Evolutionary conservation across 176 grass and related monocot species (phyloP).

Genomic region (Elymus sibiricus): DNA sequence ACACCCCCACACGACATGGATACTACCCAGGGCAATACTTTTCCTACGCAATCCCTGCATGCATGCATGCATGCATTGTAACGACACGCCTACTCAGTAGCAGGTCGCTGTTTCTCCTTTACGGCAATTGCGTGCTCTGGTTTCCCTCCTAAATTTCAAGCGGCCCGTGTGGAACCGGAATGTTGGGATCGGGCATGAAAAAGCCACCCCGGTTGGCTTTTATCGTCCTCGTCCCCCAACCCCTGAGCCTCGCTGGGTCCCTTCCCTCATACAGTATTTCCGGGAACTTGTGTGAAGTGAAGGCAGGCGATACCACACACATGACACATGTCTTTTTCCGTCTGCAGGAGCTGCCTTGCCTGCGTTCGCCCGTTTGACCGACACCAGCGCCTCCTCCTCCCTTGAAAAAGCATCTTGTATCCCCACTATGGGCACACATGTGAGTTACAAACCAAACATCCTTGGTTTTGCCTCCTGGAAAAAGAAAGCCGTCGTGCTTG

Average conservation of each 20-base stretch:
- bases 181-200: slow-evolving; percentile 27
- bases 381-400: not conserved
- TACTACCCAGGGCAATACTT: not conserved
- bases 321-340: slow-evolving; percentile 29
- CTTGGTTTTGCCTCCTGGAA: not conserved
- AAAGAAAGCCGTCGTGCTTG: not conserved
- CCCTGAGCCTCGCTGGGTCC: slow-evolving; percentile 18
- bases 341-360: slow-evolving; percentile 30
- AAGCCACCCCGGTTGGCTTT: slow-evolving; percentile 53
- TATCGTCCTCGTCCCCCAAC: not conserved
- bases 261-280: slow-evolving; percentile 47
- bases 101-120: slow-evolving; percentile 10
- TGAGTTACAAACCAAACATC: not conserved
- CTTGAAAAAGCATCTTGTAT: not conserved
- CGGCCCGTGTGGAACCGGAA: slow-evolving; percentile 30
- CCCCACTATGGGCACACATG: not conserved
- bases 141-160: slow-evolving; percentile 33
- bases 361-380: slow-evolving; percentile 38
- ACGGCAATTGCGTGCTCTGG: slow-evolving; percentile 32
- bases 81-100: slow-evolving; percentile 5
- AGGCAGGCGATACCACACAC: slow-evolving; percentile 22
- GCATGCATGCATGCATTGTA: not conserved
- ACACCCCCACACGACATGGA: too few species aligned
- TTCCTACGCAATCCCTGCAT: not conserved
- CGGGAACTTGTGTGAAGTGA: slow-evolving; percentile 44